Percentiles rank a stretch among this genome's conserved stretches.
These are phyloP conservation scores for Murraya paniculata DNA, from an alignment of 345 rosid species.

Conservation along the genomic window DNA sequence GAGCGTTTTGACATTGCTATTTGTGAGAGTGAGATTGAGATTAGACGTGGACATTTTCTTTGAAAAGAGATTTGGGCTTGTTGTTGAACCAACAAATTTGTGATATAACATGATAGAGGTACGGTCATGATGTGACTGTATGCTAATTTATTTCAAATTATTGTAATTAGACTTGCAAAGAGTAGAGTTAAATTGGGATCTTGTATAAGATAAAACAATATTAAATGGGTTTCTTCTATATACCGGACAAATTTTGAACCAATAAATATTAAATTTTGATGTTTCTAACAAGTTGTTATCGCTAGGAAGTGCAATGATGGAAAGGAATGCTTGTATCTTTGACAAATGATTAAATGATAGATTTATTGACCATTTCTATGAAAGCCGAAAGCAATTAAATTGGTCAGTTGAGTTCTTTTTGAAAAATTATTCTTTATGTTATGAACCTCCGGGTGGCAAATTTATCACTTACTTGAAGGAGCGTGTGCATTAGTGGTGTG, in stretches of 20 bases:
- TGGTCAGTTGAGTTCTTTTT: not conserved
- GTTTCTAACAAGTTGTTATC: not conserved
- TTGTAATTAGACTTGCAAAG: not conserved
- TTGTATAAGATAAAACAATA: not conserved
- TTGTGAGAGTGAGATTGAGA: not conserved
- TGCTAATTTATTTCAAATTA: not conserved
- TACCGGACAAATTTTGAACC: not conserved
- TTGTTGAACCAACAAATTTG: not conserved
- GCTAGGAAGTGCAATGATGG: not conserved
- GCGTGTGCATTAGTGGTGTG: not conserved
- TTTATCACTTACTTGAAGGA: not conserved
- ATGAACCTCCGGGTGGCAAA: not conserved
- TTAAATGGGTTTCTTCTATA: not conserved
- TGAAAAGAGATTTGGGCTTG: too few species aligned
- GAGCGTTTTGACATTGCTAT: not conserved
- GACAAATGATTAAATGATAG: conserved; percentile 1
- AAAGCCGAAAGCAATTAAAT: not conserved
- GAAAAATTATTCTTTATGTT: not conserved
- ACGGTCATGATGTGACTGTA: not conserved
- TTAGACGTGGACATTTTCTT: not conserved
- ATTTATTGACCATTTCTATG: not conserved
- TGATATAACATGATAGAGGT: not conserved
- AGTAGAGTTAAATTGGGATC: not conserved
- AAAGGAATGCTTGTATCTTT: not conserved
- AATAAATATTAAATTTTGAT: not conserved